Conservation (phyloP, 805 yeast genomes). For the Saturnispora quitensis region DNA sequence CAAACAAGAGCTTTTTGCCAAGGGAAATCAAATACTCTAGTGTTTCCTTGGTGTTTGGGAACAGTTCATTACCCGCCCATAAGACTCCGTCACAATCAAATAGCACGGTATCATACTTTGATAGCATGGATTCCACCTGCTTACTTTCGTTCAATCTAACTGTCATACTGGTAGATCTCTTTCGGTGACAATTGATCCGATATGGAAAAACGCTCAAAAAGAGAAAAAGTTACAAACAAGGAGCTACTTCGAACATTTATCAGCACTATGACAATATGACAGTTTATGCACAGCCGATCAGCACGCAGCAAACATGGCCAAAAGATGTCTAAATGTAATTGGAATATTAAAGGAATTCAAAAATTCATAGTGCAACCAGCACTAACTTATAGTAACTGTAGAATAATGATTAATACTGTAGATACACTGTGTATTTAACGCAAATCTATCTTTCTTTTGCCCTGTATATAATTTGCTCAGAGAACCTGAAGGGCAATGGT, state of each 20-base stretch:
- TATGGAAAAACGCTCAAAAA: neutral
- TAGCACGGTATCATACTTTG: conserved; percentile 70
- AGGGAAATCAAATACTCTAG: conserved; percentile 43
- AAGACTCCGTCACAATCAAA: conserved; percentile 98
- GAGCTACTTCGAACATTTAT: neutral
- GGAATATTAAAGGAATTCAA: no score
- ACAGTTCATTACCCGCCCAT: conserved; percentile 79
- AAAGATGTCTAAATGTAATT: no score
- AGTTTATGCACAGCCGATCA: no score
- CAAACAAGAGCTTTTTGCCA: conserved; percentile 73
- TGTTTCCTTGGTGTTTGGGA: conserved; percentile 76
- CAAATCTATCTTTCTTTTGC: no score
- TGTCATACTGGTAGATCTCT: conserved; percentile 29
- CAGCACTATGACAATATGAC: no score
- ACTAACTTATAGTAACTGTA: no score
- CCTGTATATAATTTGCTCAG: no score
- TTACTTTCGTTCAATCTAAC: conserved; percentile 38
- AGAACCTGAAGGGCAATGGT: no score
- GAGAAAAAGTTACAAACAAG: neutral
- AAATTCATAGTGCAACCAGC: no score
- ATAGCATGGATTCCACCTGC: conserved; percentile 47
- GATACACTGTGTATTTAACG: no score
- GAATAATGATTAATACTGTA: no score
- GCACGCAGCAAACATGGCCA: no score
- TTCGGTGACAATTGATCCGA: neutral